Percentiles rank a stretch among this genome's conserved stretches.
Evolutionary conservation across 768 basidiomycete species (phyloP).

Genomic region (Boletus pseudo-olivaceus): DNA sequence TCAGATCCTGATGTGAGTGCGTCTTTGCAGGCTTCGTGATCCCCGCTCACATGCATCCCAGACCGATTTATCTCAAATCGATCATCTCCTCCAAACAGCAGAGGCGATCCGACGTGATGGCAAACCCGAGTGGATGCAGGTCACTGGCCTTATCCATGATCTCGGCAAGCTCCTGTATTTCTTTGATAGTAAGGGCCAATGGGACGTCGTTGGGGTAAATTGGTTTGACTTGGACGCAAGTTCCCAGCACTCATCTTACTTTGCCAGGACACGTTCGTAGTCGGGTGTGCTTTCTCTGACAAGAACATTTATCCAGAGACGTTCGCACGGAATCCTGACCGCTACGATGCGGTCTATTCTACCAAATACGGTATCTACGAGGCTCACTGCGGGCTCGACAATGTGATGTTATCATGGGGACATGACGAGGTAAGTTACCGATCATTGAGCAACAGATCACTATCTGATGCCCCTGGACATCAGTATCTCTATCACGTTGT

Average conservation of each 20-base stretch:
- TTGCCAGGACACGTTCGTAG: constrained; percentile 66
- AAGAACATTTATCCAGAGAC: constrained; percentile 80
- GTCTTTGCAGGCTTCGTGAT: not conserved
- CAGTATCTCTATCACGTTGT: constrained; percentile 83
- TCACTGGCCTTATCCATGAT: constrained; percentile 84
- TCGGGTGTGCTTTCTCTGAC: constrained; percentile 84
- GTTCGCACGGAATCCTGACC: constrained; percentile 72
- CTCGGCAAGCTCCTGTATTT: constrained; percentile 84
- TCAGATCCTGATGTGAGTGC: constrained; percentile 77
- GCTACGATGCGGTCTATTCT: constrained; percentile 58
- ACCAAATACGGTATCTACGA: constrained; percentile 74
- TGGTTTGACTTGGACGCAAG: not conserved
- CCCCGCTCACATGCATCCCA: constrained; percentile 28
- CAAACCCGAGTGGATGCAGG: constrained; percentile 92
- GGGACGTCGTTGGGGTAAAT: constrained; percentile 89
- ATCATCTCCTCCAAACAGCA: constrained; percentile 89
- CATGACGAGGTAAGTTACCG: constrained; percentile 74
- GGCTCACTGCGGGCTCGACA: constrained; percentile 77
- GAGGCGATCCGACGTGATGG: constrained; percentile 84
- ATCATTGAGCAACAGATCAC: constrained; percentile 2
- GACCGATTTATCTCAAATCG: constrained; percentile 81
- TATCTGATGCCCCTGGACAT: constrained; percentile 5
- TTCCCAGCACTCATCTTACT: constrained; percentile 1
- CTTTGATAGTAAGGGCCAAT: constrained; percentile 85
- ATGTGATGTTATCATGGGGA: constrained; percentile 88